Evolutionary conservation across 768 basidiomycete genomes (phyloP).

Genomic region (Termitomyces sp.): DNA sequence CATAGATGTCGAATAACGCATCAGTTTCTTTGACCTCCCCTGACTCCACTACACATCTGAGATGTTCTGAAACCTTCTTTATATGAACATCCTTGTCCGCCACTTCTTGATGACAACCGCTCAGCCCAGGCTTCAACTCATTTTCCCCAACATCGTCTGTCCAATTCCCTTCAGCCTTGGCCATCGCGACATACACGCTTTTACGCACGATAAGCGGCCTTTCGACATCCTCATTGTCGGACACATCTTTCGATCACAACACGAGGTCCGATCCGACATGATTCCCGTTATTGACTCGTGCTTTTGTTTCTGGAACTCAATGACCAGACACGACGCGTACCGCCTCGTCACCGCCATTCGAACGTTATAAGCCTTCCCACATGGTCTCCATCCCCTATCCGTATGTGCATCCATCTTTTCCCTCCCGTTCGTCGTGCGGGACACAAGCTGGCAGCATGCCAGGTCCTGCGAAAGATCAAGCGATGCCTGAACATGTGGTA

Average conservation of each 20-base stretch:
- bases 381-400: constrained; percentile 32
- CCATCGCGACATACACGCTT: constrained; percentile 21
- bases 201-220: constrained; percentile 25
- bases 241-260: constrained; percentile 42
- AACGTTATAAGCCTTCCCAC: constrained; percentile 23
- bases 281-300: constrained; percentile 13
- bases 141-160: constrained; percentile 22
- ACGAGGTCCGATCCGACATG: constrained; percentile 32
- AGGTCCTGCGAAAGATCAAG: constrained; percentile 32
- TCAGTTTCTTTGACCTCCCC: constrained; percentile 25
- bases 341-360: constrained; percentile 38
- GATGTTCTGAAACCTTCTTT: constrained; percentile 42
- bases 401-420: constrained; percentile 31
- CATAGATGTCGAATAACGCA: constrained; percentile 6
- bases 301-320: constrained; percentile 33
- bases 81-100: constrained; percentile 32
- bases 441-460: constrained; percentile 34
- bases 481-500: constrained; percentile 27
- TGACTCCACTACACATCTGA: constrained; percentile 38
- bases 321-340: constrained; percentile 35
- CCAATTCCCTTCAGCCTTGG: constrained; percentile 27
- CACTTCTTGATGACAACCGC: constrained; percentile 36
- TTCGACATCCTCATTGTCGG: constrained; percentile 30
- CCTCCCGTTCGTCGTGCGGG: constrained; percentile 36
- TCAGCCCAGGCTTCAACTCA: constrained; percentile 37